Conservation (phyloP, 1,284 basidiomycete genomes). For the Neonothopanus nambi region DNA sequence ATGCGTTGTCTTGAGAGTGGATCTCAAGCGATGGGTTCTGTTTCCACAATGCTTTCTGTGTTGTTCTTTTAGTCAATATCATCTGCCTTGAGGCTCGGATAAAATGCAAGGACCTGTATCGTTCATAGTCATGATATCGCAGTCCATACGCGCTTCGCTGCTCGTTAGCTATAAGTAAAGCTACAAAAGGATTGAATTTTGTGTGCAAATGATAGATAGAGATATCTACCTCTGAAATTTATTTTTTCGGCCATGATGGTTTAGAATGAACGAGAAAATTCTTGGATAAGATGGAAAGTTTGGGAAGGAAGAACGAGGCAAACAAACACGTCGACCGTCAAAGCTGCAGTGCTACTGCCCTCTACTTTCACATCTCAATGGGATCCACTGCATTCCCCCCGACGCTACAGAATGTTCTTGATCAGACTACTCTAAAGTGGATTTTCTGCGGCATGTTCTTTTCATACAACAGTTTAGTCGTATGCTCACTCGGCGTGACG, state of each 20-base stretch:
- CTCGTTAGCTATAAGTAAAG: conserved; percentile 82
- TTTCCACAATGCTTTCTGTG: conserved; percentile 87
- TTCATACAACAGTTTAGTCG: conserved; percentile 12
- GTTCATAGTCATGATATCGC: conserved; percentile 84
- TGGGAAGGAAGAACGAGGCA: too few relatives aligned
- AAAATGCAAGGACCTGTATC: conserved; percentile 66
- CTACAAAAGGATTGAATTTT: conserved; percentile 35
- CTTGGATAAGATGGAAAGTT: too few relatives aligned
- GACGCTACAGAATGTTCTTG: conserved; percentile 87
- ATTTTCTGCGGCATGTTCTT: conserved; percentile 85
- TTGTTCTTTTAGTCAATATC: background rate
- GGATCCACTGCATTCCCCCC: conserved; percentile 33
- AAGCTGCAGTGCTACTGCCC: too few relatives aligned
- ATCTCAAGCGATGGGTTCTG: conserved; percentile 85
- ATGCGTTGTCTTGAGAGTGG: conserved; percentile 82
- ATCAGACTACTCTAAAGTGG: conserved; percentile 90
- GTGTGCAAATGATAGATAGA: conserved; percentile 6
- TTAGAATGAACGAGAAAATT: background rate
- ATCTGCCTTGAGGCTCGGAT: background rate
- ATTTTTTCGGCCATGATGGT: background rate
- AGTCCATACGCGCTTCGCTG: conserved; percentile 90
- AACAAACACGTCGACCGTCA: too few relatives aligned
- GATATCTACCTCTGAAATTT: conserved; percentile 34
- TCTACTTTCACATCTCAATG: too few relatives aligned
- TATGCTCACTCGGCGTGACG: conserved; percentile 14